Percentiles rank a stretch among this genome's conserved stretches.
phyloP scores from a whole-genome alignment of 148 eudicot genomes.

The Rhododendron griersonianum region DNA sequence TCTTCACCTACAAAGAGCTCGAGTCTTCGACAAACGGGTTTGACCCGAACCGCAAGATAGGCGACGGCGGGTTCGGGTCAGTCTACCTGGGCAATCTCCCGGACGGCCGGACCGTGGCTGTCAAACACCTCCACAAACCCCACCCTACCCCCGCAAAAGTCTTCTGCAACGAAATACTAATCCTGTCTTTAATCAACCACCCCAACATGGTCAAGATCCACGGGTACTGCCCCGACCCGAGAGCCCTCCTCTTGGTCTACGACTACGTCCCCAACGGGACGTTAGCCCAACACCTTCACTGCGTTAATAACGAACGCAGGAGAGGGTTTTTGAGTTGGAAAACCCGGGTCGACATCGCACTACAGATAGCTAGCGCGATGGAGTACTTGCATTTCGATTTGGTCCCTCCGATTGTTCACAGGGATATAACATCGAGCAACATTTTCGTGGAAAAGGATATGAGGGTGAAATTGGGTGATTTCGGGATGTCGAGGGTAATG shows the following conservation, averaged over 20 bases:
- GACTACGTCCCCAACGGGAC: slow-evolving; percentile 87
- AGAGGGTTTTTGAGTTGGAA: slow-evolving; percentile 55
- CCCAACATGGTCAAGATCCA: slow-evolving; percentile 79
- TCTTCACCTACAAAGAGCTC: slow-evolving; percentile 81
- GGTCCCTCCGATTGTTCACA: slow-evolving; percentile 74
- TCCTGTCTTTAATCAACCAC: slow-evolving; percentile 66
- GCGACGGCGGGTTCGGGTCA: slow-evolving; percentile 89
- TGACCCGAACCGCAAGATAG: slow-evolving; percentile 69
- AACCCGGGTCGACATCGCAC: slow-evolving; percentile 64
- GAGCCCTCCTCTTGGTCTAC: slow-evolving; percentile 75
- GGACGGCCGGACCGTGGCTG: slow-evolving; percentile 61
- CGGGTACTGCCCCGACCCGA: slow-evolving; percentile 87
- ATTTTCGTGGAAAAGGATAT: slow-evolving; percentile 76
- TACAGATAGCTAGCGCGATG: slow-evolving; percentile 65
- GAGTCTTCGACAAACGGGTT: slow-evolving; percentile 70
- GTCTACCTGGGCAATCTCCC: slow-evolving; percentile 62
- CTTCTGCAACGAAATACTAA: slow-evolving; percentile 83
- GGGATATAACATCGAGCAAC: slow-evolving; percentile 80
- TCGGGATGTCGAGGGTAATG: slow-evolving; percentile 77
- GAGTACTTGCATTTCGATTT: slow-evolving; percentile 80
- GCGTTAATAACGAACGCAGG: slow-evolving; percentile 18
- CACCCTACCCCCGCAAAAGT: slow-evolving; percentile 43
- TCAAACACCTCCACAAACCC: slow-evolving; percentile 64
- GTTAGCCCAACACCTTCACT: slow-evolving; percentile 70
- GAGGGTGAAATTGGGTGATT: slow-evolving; percentile 83